Evolutionary conservation across 352 stramenopile genomes (phyloP), one percentile per base, ranked within the genome.

Genomic region (Globisporangium irregulare): DNA sequence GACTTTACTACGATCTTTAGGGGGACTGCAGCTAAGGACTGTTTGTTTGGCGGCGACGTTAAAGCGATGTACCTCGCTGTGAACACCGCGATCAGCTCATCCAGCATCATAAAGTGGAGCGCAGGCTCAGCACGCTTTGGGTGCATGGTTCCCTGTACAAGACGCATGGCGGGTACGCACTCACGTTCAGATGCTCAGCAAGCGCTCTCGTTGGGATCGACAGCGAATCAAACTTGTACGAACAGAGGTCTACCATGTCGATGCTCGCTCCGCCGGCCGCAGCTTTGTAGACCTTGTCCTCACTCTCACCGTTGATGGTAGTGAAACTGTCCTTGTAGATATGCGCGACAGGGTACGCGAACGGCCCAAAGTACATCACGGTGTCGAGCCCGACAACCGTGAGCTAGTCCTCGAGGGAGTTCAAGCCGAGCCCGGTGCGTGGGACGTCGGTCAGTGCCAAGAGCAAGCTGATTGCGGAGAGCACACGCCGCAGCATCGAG

Each of bases 381-480:
- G 72, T 77, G 41, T 71, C 66, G 1, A 78, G 75, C 18, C 71
- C 72, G 9, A 81, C 65, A 1, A 46, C 36, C 0, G 60, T 24
- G 34, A 76, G 79, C 24, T 72, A 79, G 3, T 70, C 50, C 3
- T 53, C 34, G 8, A 83, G 25, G 12, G 57, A 70, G 25, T 27
- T 56, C 20, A 83, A 61, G 0, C 76, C 76, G 15, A 90, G 60
- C 0, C 82, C 78, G 0, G 80, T 85, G 22, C 82, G 78, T 14
- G 78, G 79, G n/a, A 90, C 82, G 29, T 90, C 82, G 2, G 76
- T 81, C 22, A 78, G 24, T 0, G 78, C 68, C 6, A 90, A 70
- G 3, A 74, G 20, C 18, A 90, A 22, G 9, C 71, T 68, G 22
- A 86, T 24, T 0, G 79, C 9, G 1, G 76, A 80, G 59, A 87